Evolutionary conservation across 768 basidiomycete genomes (phyloP), one percentile per base, ranked within the genome.

Genomic region (Russula earlei): DNA sequence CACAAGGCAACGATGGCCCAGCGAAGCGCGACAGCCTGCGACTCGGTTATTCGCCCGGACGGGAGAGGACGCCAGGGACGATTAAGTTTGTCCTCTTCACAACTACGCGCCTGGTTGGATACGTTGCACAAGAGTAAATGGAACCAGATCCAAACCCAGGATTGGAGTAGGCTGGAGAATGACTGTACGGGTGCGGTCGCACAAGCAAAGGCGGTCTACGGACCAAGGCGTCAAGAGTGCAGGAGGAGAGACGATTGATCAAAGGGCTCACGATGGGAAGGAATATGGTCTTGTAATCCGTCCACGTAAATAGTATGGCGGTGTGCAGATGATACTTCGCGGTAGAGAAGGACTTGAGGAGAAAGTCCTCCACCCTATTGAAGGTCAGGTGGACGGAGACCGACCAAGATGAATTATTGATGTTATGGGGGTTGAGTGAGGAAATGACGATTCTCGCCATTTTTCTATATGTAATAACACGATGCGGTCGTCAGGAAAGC

Each of bases 231-330:
- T 52, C 36, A 52, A 5, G 33, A 22, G 37, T 17, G 47, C 4
- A 24, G 27, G 11, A n/a, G 38, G 31, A 20, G 43, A 22, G 41
- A 36, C 1, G 12, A n/a, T 11, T 29, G 44, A 49, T n/a, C 24
- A 27, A 12, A 19, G 22, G 1, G 48, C 67, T 31, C 22, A 66
- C 67, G 31, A 68, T 60, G 3, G 67, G 67, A n/a, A 68, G 46
- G 10, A 68, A 49, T 11, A 67, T 62, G 9, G 67, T 67, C 53
- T 67, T 67, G 50, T 61, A 66, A 51, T 68, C 67, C 20, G 67
- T 62, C 61, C 63, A 63, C 12, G 67, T 68, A 49, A 68, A 68
- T n/a, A 68, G 55, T 25, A 67, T 54, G 20, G 62, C 56, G 33
- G 64, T 65, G 45, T 62, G 52, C 4, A 65, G 24, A 34, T 65